A percentile compares a stretch with the other conserved stretches of the same genome.
phyloP scores from a whole-genome alignment of 805 yeast genomes.

The Schwanniomyces vanrijiae region DNA sequence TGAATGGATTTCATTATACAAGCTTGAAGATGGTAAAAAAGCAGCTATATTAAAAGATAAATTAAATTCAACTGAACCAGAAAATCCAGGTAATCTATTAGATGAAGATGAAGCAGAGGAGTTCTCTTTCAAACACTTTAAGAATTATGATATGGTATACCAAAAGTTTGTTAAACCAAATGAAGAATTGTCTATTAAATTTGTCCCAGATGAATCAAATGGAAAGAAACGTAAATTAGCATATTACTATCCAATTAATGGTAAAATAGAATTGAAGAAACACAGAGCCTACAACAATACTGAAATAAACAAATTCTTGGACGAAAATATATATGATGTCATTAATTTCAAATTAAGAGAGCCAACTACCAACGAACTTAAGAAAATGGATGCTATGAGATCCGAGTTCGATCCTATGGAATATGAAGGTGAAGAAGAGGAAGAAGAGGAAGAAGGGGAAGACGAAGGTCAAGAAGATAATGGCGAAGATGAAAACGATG shows the following conservation, averaged over 20 bases:
- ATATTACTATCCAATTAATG: constrained; percentile 73
- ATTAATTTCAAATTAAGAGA: constrained; percentile 66
- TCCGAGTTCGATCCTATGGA: constrained; percentile 77
- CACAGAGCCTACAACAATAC: constrained; percentile 67
- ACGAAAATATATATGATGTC: constrained; percentile 58
- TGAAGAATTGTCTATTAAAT: constrained; percentile 70
- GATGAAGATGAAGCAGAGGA: constrained; percentile 42
- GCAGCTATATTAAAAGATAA: constrained; percentile 22
- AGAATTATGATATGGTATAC: constrained; percentile 78
- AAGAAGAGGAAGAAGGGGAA: constrained; percentile 38
- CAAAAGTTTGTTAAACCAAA: constrained; percentile 43
- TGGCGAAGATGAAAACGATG: constrained; percentile 26
- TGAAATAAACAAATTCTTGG: constrained; percentile 54
- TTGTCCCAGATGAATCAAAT: constrained; percentile 32
- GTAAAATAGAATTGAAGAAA: constrained; percentile 79
- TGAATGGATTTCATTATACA: constrained; percentile 65
- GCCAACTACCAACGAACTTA: constrained; percentile 68
- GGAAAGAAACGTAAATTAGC: constrained; percentile 53
- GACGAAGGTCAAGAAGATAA: constrained; percentile 27
- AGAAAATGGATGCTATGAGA: constrained; percentile 65
- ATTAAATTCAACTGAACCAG: constrained; percentile 42
- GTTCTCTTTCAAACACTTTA: constrained; percentile 60
- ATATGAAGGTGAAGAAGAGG: constrained; percentile 64
- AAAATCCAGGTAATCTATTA: constrained; percentile 39
- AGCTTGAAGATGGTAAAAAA: constrained; percentile 19